Base-by-base conservation (phyloP, 2,329 filamentous ascomycete genomes). In the Thielaviopsis populi region DNA sequence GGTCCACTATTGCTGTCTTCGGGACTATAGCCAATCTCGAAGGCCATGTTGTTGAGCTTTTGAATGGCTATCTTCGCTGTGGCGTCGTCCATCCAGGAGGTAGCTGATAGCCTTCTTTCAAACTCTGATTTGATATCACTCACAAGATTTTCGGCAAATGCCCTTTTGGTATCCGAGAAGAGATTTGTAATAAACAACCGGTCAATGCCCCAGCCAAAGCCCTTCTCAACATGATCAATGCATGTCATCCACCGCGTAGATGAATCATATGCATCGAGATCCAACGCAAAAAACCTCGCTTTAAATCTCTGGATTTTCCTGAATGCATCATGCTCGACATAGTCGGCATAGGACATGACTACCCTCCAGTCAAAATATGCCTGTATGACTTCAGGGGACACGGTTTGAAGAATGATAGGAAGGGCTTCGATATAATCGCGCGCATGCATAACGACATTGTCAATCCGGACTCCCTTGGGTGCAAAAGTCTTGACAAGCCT, bases 181-280 rank as follows among this genome's bases (percentile, higher is more conserved):
- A 85, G 79, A 59, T 82, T 82, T 66, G 88, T 80, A 1, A 89
- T 78, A 67, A 85, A 90, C 74, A 89, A 88, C 27, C 84, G 81
- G 69, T 84, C 86, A 17, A 88, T 74, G 59, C 87, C 84, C 85
- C 85, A 89, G 2, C 81, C 81, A 24, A 89, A 71, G 5, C 80
- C 79, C 22, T 73, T 71, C 67, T 87, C 83, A 3, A 86, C 77
- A 41, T 79, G 76, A 8, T 70, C 71, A 33, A 88, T 78, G 68
- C 86, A 89, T 5, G 78, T 84, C 68, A 84, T 78, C 85, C 85
- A 88, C 59, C 85, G 78, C 69, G 88, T 85, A 15, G 83, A 48
- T 48, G 43, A 22, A 22, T 7, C 75, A n/a, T 76, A 78, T 1
- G 83, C 81, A 62, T 86, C 78, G 0, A 83, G 79, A 63, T 85